phyloP scores from a whole-genome alignment of 495 filamentous ascomycete species.

The Podospora sp. region DNA sequence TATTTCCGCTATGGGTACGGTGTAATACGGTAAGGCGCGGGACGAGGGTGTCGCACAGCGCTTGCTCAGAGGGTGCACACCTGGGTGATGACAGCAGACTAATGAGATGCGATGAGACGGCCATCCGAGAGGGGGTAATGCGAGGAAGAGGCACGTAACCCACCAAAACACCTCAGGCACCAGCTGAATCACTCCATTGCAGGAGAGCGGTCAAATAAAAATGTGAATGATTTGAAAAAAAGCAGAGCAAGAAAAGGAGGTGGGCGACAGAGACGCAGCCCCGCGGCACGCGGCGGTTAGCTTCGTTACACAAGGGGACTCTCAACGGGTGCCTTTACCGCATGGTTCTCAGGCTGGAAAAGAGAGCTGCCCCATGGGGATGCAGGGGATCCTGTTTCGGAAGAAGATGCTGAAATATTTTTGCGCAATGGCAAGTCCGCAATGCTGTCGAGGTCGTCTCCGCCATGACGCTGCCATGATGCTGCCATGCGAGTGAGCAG shows the following conservation, averaged over 20 bases:
- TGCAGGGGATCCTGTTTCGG: background rate
- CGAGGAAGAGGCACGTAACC: slow-evolving; percentile 3
- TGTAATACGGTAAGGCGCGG: background rate
- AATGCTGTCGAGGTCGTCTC: background rate
- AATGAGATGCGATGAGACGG: background rate
- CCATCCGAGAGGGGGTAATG: background rate
- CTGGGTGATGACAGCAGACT: background rate
- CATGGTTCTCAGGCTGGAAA: no score
- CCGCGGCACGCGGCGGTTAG: background rate
- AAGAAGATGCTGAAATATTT: background rate
- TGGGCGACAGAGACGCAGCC: background rate
- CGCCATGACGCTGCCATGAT: background rate
- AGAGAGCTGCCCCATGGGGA: background rate
- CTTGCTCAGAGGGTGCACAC: background rate
- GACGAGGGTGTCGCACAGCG: background rate
- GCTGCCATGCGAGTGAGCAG: background rate
- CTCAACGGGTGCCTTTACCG: background rate
- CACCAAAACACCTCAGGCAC: background rate
- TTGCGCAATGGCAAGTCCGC: background rate
- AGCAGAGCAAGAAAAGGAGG: background rate
- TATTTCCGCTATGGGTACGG: slow-evolving; percentile 1
- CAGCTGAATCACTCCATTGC: background rate
- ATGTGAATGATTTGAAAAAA: no score
- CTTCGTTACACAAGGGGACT: background rate
- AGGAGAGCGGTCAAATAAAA: background rate